Evolutionary conservation across 1,139 yeast species (phyloP).

Genomic region (Yamadazyma jaroonii): DNA sequence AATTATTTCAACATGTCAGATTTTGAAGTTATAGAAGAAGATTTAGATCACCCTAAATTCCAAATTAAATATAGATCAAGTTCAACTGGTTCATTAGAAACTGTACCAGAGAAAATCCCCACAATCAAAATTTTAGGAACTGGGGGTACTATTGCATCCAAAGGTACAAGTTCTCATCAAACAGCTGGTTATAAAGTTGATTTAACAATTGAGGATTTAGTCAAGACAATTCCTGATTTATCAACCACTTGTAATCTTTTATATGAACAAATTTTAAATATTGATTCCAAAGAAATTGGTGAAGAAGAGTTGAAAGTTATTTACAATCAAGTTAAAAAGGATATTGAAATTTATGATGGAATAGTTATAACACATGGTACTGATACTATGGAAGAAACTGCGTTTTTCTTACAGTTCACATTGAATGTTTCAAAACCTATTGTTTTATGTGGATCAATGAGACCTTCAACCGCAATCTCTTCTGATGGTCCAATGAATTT

Average conservation of each 20-base stretch:
- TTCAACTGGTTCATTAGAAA: slow-evolving; percentile 1
- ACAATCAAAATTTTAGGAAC: slow-evolving; percentile 62
- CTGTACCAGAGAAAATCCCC: slow-evolving; percentile 23
- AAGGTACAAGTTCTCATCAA: slow-evolving; percentile 52
- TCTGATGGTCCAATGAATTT: slow-evolving; percentile 74
- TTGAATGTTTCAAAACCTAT: slow-evolving; percentile 57
- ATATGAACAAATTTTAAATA: slow-evolving; percentile 63
- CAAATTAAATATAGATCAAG: slow-evolving; percentile 6
- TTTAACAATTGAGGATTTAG: slow-evolving; percentile 60
- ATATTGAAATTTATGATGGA: slow-evolving; percentile 49
- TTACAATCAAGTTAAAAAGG: slow-evolving; percentile 41
- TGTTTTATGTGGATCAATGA: slow-evolving; percentile 70
- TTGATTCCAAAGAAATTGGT: slow-evolving; percentile 64
- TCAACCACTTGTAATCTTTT: slow-evolving; percentile 55
- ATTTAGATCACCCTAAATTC: slow-evolving; percentile 5
- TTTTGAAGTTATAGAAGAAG: slow-evolving; percentile 3
- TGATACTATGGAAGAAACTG: slow-evolving; percentile 70
- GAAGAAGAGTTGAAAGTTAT: slow-evolving; percentile 34
- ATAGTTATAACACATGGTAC: slow-evolving; percentile 71
- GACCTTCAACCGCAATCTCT: slow-evolving; percentile 67
- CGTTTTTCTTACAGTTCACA: slow-evolving; percentile 62
- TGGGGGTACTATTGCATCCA: slow-evolving; percentile 74
- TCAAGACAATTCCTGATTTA: slow-evolving; percentile 59
- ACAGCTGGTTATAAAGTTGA: slow-evolving; percentile 72
- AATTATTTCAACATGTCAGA: slow-evolving; percentile 1